Conservation (phyloP, 495 filamentous ascomycete species). For the Penicillium riverlandense region DNA sequence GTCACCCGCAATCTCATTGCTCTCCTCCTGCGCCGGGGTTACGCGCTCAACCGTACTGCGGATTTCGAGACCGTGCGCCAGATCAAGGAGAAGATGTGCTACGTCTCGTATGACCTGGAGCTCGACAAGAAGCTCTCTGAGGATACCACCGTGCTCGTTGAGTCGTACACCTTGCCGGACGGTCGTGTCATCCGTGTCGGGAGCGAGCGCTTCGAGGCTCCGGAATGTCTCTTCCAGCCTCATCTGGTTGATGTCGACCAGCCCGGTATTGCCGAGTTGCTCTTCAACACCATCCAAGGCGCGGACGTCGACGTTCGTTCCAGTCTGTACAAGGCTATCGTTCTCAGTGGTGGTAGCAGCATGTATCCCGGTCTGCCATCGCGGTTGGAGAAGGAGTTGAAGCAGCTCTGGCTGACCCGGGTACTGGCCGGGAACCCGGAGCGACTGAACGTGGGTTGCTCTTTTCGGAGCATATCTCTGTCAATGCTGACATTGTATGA, state of each 20-base stretch:
- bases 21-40: conserved; percentile 88
- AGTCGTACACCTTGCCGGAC: conserved; percentile 94
- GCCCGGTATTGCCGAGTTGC: conserved; percentile 88
- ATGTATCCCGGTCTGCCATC: conserved; percentile 98
- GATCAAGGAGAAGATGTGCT: conserved; percentile 99
- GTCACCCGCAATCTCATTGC: conserved; percentile 96
- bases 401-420: conserved; percentile 94
- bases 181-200: conserved; percentile 93
- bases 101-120: conserved; percentile 97
- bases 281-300: conserved; percentile 97
- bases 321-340: conserved; percentile 93
- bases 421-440: conserved; percentile 87
- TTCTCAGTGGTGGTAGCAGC: conserved; percentile 90
- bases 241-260: conserved; percentile 97
- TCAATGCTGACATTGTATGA: conserved; percentile 10
- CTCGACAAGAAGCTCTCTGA: conserved; percentile 92
- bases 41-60: conserved; percentile 95
- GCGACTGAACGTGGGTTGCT: conserved; percentile 61
- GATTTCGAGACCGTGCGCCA: conserved; percentile 99
- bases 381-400: conserved; percentile 93
- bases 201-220: conserved; percentile 94
- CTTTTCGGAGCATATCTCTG: background rate
- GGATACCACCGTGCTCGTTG: conserved; percentile 95
- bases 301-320: conserved; percentile 92
- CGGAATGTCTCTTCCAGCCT: conserved; percentile 97